A percentile compares a stretch with the other conserved stretches of the same genome.
These are phyloP conservation scores for Hyphopichia pseudoburtonii DNA, from an alignment of 1,139 yeast genomes.

Conservation along the genomic window DNA sequence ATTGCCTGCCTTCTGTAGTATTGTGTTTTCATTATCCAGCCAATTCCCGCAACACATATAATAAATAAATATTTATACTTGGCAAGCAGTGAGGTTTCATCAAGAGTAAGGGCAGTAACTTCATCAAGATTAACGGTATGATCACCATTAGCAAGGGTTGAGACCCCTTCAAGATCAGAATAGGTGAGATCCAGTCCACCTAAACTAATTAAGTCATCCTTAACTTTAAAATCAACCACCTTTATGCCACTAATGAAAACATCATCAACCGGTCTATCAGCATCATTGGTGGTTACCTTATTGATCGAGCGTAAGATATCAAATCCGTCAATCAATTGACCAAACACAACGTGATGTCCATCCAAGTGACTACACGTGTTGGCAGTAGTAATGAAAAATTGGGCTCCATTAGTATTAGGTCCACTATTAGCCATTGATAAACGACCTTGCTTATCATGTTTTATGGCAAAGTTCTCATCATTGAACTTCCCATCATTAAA, in stretches of 20 bases:
- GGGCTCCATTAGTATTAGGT: conserved; percentile 42
- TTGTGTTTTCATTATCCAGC: conserved; percentile 15
- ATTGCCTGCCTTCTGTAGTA: conserved; percentile 24
- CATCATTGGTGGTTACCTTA: conserved; percentile 31
- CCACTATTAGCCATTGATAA: conserved; percentile 47
- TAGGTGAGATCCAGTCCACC: conserved; percentile 5
- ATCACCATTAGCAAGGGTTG: neutral
- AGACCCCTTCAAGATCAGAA: neutral
- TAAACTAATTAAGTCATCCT: neutral
- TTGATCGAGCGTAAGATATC: conserved; percentile 42
- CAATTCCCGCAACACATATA: conserved; percentile 16
- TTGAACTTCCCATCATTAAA: conserved; percentile 29
- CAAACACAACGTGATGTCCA: conserved; percentile 59
- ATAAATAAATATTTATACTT: conserved; percentile 13
- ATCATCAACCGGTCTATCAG: conserved; percentile 38
- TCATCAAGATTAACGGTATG: neutral
- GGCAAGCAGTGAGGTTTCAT: conserved; percentile 2
- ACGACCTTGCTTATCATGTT: conserved; percentile 39
- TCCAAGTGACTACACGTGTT: conserved; percentile 40
- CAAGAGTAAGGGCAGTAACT: neutral
- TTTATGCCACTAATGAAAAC: conserved; percentile 30
- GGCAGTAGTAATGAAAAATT: conserved; percentile 37
- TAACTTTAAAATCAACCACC: conserved; percentile 11
- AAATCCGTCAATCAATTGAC: conserved; percentile 46
- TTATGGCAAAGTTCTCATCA: conserved; percentile 39